phyloP scores from a whole-genome alignment of 2,329 filamentous ascomycete species.

The Cytospora mali region DNA sequence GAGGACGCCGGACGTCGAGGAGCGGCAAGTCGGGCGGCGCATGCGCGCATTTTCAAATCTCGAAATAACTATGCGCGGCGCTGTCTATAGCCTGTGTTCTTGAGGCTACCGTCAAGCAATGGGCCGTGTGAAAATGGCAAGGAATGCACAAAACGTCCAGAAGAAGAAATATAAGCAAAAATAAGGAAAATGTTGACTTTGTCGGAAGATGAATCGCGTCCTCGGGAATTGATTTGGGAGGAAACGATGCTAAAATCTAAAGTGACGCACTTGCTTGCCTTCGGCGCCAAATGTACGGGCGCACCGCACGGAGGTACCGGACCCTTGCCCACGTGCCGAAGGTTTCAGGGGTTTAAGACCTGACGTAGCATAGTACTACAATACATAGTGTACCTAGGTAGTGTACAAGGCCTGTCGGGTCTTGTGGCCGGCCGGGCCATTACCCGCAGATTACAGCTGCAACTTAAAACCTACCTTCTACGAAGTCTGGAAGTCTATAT shows the following conservation, averaged over 20 bases:
- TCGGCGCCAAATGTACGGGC: conserved; percentile 9
- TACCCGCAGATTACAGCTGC: conserved; percentile 11
- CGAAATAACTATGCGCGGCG: background rate
- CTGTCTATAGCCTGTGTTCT: background rate
- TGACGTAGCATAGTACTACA: conserved; percentile 4
- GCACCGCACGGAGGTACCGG: background rate
- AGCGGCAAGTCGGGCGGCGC: conserved; percentile 19
- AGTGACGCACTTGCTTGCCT: conserved; percentile 4
- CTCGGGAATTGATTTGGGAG: conserved; percentile 12
- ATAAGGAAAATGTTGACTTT: background rate
- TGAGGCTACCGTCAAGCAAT: conserved; percentile 5
- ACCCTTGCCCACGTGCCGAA: conserved; percentile 4
- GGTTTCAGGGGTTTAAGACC: conserved; percentile 3
- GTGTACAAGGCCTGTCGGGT: background rate
- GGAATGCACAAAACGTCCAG: background rate
- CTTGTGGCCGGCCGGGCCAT: background rate
- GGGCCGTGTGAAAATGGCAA: background rate
- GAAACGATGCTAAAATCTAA: background rate
- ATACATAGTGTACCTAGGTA: no score
- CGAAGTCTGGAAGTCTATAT: no score
- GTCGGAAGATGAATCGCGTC: background rate
- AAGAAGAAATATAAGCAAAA: background rate
- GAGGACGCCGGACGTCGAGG: conserved; percentile 15
- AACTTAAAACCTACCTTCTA: background rate
- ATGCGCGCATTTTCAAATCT: conserved; percentile 23